Base-by-base conservation (phyloP, 352 stramenopile species). In the Phytophthora megakarya region DNA sequence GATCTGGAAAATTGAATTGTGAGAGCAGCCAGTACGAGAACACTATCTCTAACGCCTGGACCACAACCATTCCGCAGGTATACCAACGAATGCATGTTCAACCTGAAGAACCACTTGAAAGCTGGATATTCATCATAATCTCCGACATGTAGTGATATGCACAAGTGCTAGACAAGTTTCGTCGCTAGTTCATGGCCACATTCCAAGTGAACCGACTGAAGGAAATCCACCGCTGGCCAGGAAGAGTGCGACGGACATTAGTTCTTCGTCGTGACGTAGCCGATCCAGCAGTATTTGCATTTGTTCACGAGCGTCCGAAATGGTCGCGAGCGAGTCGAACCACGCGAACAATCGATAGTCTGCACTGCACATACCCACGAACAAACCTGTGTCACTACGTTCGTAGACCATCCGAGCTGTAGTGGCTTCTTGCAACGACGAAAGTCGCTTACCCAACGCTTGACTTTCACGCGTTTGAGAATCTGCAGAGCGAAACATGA, bases 321-420 rank as follows among this genome's bases (percentile, higher is more conserved):
- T 72, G 12, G 61, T 73, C 6, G 65, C 65, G 22, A 88, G 69
- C 18, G 73, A 71, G 52, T 86, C 78, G 39, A 90, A 85, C 69
- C 73, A 84, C 61, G 75, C 75, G 42, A 72, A 76, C n/a, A 90
- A 39, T 5, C 79, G 75, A 39, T 80, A 79, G 21, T 89, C 81
- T 8, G 86, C 70, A 37, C 65, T 81, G 45, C 72, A 82, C 39
- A 83, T 64, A 8, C 70, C 79, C 33, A 90, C 53, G 39, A 86
- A 83, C 3, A 90, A 57, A 2, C 75, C 78, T 7, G 60, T 70
- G 13, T 70, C 62, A 38, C 71, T 84, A 38, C 81, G 78, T 42
- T 77, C 76, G 44, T 89, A 85, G 57, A 74, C 67, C 43, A 89
- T 63, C 15, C 76, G 80, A 15, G 79, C 72, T 18, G 70, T 65